Evolutionary conservation across 1,139 yeast genomes (phyloP).

Genomic region (Tardiomyces blankii): DNA sequence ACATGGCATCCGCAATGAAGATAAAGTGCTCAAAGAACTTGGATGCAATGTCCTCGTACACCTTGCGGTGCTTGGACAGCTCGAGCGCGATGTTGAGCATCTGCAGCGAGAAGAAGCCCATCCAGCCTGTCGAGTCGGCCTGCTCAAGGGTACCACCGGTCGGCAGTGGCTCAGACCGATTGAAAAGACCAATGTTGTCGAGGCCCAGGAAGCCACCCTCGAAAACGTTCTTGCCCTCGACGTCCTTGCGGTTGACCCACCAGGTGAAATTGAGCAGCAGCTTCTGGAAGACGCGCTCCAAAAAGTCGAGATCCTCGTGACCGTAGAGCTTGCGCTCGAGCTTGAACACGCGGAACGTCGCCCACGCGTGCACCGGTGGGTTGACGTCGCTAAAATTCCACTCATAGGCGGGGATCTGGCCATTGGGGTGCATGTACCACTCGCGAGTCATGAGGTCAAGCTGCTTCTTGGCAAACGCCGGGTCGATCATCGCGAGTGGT

Average conservation of each 20-base stretch:
- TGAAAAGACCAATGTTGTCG: slow-evolving; percentile 90
- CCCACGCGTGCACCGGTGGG: slow-evolving; percentile 98
- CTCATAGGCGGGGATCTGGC: slow-evolving; percentile 96
- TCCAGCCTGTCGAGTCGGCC: slow-evolving; percentile 98
- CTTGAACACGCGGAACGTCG: slow-evolving; percentile 82
- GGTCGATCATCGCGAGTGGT: slow-evolving; percentile 92
- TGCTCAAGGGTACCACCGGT: slow-evolving; percentile 90
- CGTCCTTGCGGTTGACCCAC: slow-evolving; percentile 96
- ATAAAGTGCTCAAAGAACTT: slow-evolving; percentile 92
- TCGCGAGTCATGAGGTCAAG: slow-evolving; percentile 81
- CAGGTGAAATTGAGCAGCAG: slow-evolving; percentile 84
- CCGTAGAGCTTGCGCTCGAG: slow-evolving; percentile 84
- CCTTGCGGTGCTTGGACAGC: slow-evolving; percentile 74
- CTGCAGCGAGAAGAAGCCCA: slow-evolving; percentile 87
- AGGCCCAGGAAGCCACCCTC: slow-evolving; percentile 94
- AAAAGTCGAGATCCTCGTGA: slow-evolving; percentile 67
- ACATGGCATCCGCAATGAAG: slow-evolving; percentile 91
- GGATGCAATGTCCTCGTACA: slow-evolving; percentile 90
- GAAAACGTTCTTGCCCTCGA: slow-evolving; percentile 80
- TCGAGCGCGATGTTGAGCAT: slow-evolving; percentile 93
- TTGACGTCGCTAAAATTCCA: slow-evolving; percentile 96
- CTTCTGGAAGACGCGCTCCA: slow-evolving; percentile 89
- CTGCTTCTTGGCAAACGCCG: slow-evolving; percentile 86
- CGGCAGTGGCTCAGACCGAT: slow-evolving; percentile 89
- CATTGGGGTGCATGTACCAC: slow-evolving; percentile 98